Conservation (phyloP, 768 basidiomycete genomes). For the Suillus placidus region DNA sequence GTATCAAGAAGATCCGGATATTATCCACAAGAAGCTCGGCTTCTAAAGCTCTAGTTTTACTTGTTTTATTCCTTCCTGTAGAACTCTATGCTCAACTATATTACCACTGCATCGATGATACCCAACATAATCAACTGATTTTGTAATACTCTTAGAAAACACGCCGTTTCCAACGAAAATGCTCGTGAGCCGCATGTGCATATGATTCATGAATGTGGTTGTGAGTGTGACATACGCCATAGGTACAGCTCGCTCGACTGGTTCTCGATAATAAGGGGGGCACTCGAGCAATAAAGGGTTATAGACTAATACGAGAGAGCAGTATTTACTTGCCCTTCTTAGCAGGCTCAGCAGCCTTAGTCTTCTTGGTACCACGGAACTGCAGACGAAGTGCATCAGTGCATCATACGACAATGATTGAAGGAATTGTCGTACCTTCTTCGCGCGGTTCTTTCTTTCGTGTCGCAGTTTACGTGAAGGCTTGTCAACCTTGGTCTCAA, state of each 20-base stretch:
- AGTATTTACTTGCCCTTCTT: slow-evolving; percentile 87
- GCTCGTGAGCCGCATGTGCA: slow-evolving; percentile 25
- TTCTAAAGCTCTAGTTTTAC: slow-evolving; percentile 48
- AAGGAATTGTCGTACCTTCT: slow-evolving; percentile 72
- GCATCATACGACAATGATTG: slow-evolving; percentile 1
- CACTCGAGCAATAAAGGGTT: slow-evolving; percentile 20
- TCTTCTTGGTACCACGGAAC: slow-evolving; percentile 95
- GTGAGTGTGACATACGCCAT: slow-evolving; percentile 42
- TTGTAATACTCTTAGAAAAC: slow-evolving; percentile 36
- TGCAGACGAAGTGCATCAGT: slow-evolving; percentile 37
- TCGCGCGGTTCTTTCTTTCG: slow-evolving; percentile 98
- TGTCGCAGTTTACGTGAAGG: slow-evolving; percentile 97
- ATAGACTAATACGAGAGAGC: slow-evolving; percentile 22
- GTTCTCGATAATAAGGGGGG: slow-evolving; percentile 36
- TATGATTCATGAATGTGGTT: slow-evolving; percentile 28
- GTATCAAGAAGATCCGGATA: slow-evolving; percentile 98
- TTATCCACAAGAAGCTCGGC: slow-evolving; percentile 94
- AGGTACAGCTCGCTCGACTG: slow-evolving; percentile 42
- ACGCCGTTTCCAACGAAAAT: slow-evolving; percentile 26
- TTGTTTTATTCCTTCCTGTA: slow-evolving; percentile 7
- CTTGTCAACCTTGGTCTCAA: slow-evolving; percentile 79
- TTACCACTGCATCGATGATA: slow-evolving; percentile 34
- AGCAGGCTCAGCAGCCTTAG: slow-evolving; percentile 87
- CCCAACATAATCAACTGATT: slow-evolving; percentile 33
- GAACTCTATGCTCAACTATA: slow-evolving; percentile 16